Base-by-base conservation (phyloP, 176 grass and related monocot species). In the Otatea glauca region DNA sequence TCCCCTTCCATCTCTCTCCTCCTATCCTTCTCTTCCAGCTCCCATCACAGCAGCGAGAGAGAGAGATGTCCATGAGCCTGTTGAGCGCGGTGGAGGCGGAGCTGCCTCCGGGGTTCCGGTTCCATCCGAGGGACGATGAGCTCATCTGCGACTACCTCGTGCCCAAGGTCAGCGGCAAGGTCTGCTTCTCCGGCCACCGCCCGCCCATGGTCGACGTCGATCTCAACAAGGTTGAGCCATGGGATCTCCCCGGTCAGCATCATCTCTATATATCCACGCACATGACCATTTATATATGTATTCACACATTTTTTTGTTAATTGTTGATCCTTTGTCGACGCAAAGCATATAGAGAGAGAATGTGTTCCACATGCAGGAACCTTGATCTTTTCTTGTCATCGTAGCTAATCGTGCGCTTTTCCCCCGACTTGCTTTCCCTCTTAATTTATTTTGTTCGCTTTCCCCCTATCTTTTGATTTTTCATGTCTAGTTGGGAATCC, bases 191-290 rank as follows among this genome's bases (percentile, higher is more conserved):
- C 63, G 72, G 72, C 75, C 49, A 81, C 74, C 77, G 68, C 7
- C 90, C 88, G 2, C 88, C 85, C 74, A 85, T 98, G 89, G 86
- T 95, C 45, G 88, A 90, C 68, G 89, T 98, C 68, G 93, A 98
- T 53, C 88, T 98, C 80, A 98, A 98, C 93, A 95, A 90, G 88
- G 94, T 94, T 4, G 96, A 98, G 80, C 96, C 96, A 29, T 98
- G 93, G 93, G 96, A 95, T 25, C 93, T 95, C 68, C 96, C 96
- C 4, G 93, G 96, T 98, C 45, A 97, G 89, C 48, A 35, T 14
- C 27, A 7, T 65, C 62, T 16, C 61, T 16, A 1, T 32, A 15
- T 32, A 65, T 65, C 27, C 32, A 63, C 35, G 4, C 72, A 18
- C 76, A 44, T 38, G 37, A 45, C 32, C 64, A 16, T 45, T 17